Evolutionary conservation across 169 alveolate genomes (phyloP).

Genomic region (Eimeria sp.): DNA sequence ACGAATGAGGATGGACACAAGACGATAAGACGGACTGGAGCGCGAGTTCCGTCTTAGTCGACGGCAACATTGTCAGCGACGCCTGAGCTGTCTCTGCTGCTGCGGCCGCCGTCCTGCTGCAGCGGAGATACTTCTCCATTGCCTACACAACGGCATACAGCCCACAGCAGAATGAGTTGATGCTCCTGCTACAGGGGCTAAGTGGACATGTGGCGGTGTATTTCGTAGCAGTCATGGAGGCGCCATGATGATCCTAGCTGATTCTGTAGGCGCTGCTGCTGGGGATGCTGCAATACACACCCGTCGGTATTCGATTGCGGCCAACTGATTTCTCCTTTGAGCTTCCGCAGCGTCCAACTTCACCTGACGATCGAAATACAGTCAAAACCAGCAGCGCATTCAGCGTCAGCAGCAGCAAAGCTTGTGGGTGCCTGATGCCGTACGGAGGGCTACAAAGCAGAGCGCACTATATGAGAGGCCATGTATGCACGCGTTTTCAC

Average conservation of each 20-base stretch:
- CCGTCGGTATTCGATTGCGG: constrained; percentile 54
- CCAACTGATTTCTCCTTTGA: constrained; percentile 31
- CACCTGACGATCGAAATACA: constrained; percentile 26
- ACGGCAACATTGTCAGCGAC: constrained; percentile 46
- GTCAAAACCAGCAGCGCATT: not conserved
- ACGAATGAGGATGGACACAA: not conserved
- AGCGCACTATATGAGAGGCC: not conserved
- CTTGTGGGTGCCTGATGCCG: not conserved
- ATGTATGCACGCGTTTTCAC: not conserved
- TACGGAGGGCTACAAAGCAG: not conserved
- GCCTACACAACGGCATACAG: constrained; percentile 37
- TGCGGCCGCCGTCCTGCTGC: constrained; percentile 74
- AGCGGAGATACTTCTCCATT: constrained; percentile 78
- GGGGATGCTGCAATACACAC: not conserved
- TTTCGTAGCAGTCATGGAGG: not conserved
- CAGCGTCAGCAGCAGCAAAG: not conserved
- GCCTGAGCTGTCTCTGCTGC: constrained; percentile 74
- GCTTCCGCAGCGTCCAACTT: constrained; percentile 51
- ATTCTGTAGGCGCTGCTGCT: not conserved
- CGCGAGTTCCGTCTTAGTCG: constrained; percentile 74
- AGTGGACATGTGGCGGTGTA: not conserved
- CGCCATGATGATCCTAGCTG: not conserved
- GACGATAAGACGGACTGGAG: constrained; percentile 42
- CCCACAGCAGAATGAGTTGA: not conserved
- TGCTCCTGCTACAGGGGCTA: not conserved